Percentiles rank a stretch among this genome's conserved stretches.
These are phyloP conservation scores for Aureobasidium subglaciale DNA, from an alignment of 2,329 filamentous ascomycete species.

Conservation along the genomic window DNA sequence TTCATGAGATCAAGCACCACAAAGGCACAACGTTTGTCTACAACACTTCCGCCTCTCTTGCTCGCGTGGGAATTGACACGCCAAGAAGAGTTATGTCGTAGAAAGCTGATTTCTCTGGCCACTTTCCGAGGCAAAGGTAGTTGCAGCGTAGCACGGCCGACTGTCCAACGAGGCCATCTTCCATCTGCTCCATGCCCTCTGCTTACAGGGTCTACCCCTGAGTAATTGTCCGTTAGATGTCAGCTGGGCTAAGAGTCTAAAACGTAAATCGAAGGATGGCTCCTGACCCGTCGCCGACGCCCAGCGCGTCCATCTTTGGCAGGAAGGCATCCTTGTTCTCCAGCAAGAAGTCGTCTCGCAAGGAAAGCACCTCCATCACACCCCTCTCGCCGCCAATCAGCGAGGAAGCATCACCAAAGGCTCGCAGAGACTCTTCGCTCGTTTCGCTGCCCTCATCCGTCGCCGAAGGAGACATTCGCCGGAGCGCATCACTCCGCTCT, in stretches of 20 bases:
- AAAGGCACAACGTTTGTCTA: not conserved
- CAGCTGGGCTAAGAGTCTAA: not conserved
- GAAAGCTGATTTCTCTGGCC: conserved; percentile 1
- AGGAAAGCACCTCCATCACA: not conserved
- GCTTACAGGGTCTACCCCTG: conserved; percentile 10
- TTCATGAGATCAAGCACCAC: not conserved
- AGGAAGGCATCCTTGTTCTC: conserved; percentile 12
- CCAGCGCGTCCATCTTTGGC: conserved; percentile 12
- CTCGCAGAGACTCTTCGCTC: conserved; percentile 20
- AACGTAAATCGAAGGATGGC: conserved; percentile 9
- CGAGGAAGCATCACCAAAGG: conserved; percentile 1
- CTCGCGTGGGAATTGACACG: conserved; percentile 5
- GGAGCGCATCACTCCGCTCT: conserved; percentile 36
- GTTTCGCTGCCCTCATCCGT: conserved; percentile 25
- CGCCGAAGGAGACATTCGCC: conserved; percentile 33
- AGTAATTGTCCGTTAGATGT: not conserved
- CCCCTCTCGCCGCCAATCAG: conserved; percentile 7
- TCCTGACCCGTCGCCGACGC: conserved; percentile 15
- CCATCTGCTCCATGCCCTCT: not conserved
- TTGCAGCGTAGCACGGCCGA: conserved; percentile 1
- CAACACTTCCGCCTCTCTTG: not conserved
- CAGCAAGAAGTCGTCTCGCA: conserved; percentile 2
- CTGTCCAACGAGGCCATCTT: not conserved
- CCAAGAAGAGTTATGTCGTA: conserved; percentile 9
- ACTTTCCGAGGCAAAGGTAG: not conserved